Percentiles rank a stretch among this genome's conserved stretches.
These are phyloP conservation scores for Ceratocystis destructans DNA, from an alignment of 2,329 filamentous ascomycete species.

Conservation along the genomic window DNA sequence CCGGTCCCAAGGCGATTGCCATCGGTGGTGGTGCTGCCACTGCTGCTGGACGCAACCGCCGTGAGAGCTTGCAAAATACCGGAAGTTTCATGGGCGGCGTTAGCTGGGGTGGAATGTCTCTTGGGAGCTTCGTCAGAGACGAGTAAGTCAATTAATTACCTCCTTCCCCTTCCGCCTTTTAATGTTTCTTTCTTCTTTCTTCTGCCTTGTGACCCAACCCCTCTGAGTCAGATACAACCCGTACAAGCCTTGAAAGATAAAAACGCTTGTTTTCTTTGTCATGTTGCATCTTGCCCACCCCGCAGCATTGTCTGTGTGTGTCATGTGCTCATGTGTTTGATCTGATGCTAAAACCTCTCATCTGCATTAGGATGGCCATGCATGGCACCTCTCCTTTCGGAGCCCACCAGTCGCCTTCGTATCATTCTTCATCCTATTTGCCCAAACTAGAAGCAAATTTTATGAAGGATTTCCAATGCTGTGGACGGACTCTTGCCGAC, in stretches of 20 bases:
- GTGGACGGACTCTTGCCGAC: conserved; percentile 74
- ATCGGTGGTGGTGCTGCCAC: conserved; percentile 52
- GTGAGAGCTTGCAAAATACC: conserved; percentile 42
- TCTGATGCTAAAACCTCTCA: conserved; percentile 21
- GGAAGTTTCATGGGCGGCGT: conserved; percentile 64
- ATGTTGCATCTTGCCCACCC: conserved; percentile 1
- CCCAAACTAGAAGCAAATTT: conserved; percentile 95
- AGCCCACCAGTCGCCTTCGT: conserved; percentile 77
- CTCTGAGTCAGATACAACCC: not conserved
- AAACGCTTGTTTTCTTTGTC: not conserved
- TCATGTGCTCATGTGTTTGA: not conserved
- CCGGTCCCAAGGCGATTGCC: conserved; percentile 52
- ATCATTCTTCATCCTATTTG: conserved; percentile 90
- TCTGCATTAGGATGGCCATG: conserved; percentile 65
- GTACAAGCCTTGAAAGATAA: not conserved
- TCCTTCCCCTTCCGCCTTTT: not conserved
- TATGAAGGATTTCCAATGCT: conserved; percentile 95
- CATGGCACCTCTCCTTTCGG: conserved; percentile 83
- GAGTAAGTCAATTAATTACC: conserved; percentile 54
- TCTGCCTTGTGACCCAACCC: not conserved
- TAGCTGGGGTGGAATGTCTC: conserved; percentile 94
- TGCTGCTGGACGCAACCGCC: conserved; percentile 41
- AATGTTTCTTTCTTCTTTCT: conserved; percentile 12
- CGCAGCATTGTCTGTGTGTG: conserved; percentile 8
- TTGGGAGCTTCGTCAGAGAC: conserved; percentile 93